Conservation (phyloP, 2,329 filamentous ascomycete genomes). For the Botrytis paeoniae region DNA sequence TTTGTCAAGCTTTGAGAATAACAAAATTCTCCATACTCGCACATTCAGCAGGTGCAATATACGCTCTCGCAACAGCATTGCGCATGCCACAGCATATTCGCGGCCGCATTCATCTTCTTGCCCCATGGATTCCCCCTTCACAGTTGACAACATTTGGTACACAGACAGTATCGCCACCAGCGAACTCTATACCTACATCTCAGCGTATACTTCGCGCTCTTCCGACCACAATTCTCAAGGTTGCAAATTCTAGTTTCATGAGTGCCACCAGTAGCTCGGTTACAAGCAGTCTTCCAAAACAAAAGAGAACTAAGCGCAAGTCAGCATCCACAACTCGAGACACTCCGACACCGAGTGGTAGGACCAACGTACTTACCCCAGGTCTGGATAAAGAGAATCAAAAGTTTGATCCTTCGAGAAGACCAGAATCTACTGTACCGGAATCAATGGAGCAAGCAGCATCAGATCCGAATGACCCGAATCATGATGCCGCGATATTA, state of each 20-base stretch:
- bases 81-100: conserved; percentile 96
- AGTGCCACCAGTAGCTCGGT: conserved; percentile 84
- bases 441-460: conserved; percentile 32
- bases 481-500: conserved; percentile 36
- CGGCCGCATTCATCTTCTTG: conserved; percentile 88
- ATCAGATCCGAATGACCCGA: conserved; percentile 33
- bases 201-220: conserved; percentile 88
- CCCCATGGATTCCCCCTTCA: conserved; percentile 95
- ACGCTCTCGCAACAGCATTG: conserved; percentile 89
- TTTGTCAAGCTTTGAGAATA: conserved; percentile 88
- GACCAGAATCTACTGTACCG: conserved; percentile 33
- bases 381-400: conserved; percentile 38
- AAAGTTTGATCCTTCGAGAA: conserved; percentile 33
- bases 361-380: conserved; percentile 39
- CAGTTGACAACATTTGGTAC: conserved; percentile 79
- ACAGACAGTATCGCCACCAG: conserved; percentile 70
- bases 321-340: conserved; percentile 41
- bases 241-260: conserved; percentile 95
- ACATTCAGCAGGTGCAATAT: conserved; percentile 96
- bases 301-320: conserved; percentile 60
- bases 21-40: conserved; percentile 95
- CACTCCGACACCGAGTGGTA: conserved; percentile 37
- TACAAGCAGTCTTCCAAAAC: conserved; percentile 71
- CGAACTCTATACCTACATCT: conserved; percentile 83
- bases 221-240: conserved; percentile 86